These are phyloP conservation scores for Pythium myriotylum DNA, from an alignment of 352 stramenopile genomes.

Conservation along the genomic window DNA sequence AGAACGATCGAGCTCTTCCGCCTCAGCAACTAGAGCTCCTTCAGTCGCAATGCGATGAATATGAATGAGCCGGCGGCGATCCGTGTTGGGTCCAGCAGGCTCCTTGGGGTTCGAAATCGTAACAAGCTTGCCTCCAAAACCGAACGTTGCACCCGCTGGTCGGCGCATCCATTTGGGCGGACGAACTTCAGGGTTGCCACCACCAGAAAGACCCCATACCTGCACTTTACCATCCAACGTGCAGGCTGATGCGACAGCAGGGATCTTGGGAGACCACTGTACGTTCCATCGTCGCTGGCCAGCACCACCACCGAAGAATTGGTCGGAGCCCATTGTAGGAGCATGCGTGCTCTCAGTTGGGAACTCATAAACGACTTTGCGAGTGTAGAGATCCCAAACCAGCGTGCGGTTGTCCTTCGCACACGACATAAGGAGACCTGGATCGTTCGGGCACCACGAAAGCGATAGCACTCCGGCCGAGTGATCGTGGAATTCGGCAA, in stretches of 20 bases:
- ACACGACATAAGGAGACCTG: constrained; percentile 91
- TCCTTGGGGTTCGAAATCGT: constrained; percentile 82
- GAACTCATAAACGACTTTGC: constrained; percentile 95
- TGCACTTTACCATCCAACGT: constrained; percentile 98
- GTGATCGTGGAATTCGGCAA: constrained; percentile 96
- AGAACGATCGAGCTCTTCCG: constrained; percentile 89
- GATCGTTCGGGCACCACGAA: constrained; percentile 97
- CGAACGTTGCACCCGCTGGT: constrained; percentile 92
- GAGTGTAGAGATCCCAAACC: constrained; percentile 96
- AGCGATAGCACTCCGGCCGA: constrained; percentile 95
- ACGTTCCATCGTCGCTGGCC: constrained; percentile 94
- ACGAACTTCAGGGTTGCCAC: constrained; percentile 77
- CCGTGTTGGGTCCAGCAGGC: constrained; percentile 43
- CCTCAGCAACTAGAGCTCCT: constrained; percentile 78
- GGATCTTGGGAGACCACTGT: constrained; percentile 95
- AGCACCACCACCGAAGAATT: constrained; percentile 74
- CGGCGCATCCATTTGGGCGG: constrained; percentile 96
- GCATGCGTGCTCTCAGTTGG: constrained; percentile 64
- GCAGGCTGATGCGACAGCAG: constrained; percentile 95
- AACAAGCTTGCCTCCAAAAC: constrained; percentile 96
- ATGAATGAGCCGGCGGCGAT: constrained; percentile 76
- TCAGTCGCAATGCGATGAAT: constrained; percentile 85
- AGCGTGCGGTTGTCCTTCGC: constrained; percentile 98
- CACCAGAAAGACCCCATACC: constrained; percentile 85
- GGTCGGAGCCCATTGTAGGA: constrained; percentile 76